These are phyloP conservation scores for Kentomonas sorsogonicus DNA, from an alignment of 208 protist genomes.

Conservation along the genomic window DNA sequence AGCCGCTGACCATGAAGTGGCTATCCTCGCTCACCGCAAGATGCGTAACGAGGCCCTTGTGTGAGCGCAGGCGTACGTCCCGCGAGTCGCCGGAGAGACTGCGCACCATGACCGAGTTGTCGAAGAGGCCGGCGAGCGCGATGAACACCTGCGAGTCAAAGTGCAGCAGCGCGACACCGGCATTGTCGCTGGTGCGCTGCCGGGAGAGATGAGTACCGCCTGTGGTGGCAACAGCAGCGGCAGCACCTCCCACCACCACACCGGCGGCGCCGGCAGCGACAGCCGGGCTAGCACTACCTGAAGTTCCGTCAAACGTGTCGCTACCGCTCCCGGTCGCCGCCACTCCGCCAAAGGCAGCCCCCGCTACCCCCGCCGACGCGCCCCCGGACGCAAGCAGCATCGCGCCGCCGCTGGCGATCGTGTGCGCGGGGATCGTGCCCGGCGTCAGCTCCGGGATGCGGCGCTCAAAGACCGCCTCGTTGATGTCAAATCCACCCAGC, in stretches of 20 bases:
- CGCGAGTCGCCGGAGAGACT: slow-evolving; percentile 28
- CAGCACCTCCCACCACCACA: too few relatives aligned
- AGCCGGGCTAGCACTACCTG: too few relatives aligned
- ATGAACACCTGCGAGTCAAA: slow-evolving; percentile 68
- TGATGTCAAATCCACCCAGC: slow-evolving; percentile 50
- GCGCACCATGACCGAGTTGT: slow-evolving; percentile 73
- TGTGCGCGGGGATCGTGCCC: slow-evolving; percentile 50
- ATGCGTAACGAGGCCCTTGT: slow-evolving; percentile 67
- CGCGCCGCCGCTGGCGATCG: slow-evolving; percentile 30
- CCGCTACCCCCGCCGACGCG: too few relatives aligned
- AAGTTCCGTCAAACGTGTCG: too few relatives aligned
- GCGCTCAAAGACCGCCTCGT: slow-evolving; percentile 58
- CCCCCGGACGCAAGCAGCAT: too few relatives aligned
- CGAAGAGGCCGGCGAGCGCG: slow-evolving; percentile 74
- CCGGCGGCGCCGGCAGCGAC: too few relatives aligned
- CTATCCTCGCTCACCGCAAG: slow-evolving; percentile 66
- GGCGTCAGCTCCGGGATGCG: slow-evolving; percentile 42
- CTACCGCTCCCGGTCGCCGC: too few relatives aligned
- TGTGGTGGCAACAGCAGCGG: too few relatives aligned
- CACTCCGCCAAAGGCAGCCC: too few relatives aligned
- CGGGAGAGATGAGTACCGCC: too few relatives aligned
- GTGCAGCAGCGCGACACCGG: slow-evolving; percentile 55
- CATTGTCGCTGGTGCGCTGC: slow-evolving; percentile 43
- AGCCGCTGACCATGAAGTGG: slow-evolving; percentile 75
- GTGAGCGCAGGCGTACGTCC: slow-evolving; percentile 63